Percentiles rank a stretch among this genome's conserved stretches.
phyloP scores from a whole-genome alignment of 2,329 filamentous ascomycete genomes.

The Fusarium newnesense region DNA sequence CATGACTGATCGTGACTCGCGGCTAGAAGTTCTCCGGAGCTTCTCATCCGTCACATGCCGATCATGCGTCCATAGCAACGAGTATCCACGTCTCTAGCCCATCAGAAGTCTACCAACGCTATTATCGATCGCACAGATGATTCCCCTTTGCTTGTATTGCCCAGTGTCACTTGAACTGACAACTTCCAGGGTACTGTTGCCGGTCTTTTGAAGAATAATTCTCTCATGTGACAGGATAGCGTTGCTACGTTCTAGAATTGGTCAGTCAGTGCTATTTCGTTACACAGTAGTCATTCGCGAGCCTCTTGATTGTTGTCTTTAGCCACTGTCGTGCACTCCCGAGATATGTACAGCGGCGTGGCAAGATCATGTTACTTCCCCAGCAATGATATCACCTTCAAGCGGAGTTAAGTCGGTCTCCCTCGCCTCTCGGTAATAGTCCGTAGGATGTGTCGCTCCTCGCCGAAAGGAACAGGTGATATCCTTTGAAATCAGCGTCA shows the following conservation, averaged over 20 bases:
- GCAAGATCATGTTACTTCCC: conserved; percentile 12
- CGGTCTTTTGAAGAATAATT: not conserved
- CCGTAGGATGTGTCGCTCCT: not conserved
- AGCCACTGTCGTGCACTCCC: not conserved
- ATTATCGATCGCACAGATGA: not conserved
- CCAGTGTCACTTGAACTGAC: not conserved
- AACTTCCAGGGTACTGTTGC: not conserved
- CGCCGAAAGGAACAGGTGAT: conserved; percentile 23
- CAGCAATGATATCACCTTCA: not conserved
- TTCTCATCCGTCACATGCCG: not conserved
- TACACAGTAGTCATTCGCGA: not conserved
- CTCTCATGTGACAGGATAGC: not conserved
- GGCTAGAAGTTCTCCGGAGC: not conserved
- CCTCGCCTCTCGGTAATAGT: not conserved
- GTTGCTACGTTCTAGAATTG: not conserved
- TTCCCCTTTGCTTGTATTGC: too few species aligned
- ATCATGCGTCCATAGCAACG: not conserved
- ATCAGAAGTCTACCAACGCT: not conserved
- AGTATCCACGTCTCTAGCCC: not conserved
- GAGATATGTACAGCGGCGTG: not conserved
- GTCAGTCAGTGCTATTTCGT: not conserved
- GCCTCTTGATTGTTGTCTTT: not conserved
- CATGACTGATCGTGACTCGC: not conserved
- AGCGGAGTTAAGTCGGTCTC: not conserved
- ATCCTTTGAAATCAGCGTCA: conserved; percentile 1